phyloP scores from a whole-genome alignment of 2,329 filamentous ascomycete species.

The Botrytis squamosa region DNA sequence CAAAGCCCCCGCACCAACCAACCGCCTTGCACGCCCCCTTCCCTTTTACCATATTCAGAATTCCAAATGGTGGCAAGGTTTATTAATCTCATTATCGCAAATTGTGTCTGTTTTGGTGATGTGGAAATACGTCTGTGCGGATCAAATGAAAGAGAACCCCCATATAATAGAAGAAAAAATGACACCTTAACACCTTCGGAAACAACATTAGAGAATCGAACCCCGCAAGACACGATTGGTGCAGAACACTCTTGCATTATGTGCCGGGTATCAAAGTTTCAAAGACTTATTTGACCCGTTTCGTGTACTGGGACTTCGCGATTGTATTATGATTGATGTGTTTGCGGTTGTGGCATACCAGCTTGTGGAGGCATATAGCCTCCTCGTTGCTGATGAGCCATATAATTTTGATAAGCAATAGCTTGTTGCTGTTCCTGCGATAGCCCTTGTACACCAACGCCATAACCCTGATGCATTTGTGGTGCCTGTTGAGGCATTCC shows the following conservation, averaged over 20 bases:
- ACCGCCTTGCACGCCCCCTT: conserved; percentile 9
- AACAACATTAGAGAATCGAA: conserved; percentile 32
- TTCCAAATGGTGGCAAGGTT: conserved; percentile 17
- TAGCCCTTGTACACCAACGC: conserved; percentile 44
- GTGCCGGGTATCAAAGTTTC: conserved; percentile 57
- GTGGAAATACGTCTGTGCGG: conserved; percentile 13
- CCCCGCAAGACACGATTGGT: conserved; percentile 37
- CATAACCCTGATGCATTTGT: conserved; percentile 64
- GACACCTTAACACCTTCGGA: conserved; percentile 37
- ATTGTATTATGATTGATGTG: conserved; percentile 66
- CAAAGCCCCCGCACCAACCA: conserved; percentile 1
- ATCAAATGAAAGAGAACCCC: conserved; percentile 17
- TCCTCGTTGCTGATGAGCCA: conserved; percentile 68
- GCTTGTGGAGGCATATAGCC: conserved; percentile 78
- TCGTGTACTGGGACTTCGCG: conserved; percentile 33
- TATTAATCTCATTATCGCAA: conserved; percentile 35
- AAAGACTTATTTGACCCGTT: conserved; percentile 37
- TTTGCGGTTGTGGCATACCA: conserved; percentile 78
- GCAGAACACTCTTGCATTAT: conserved; percentile 43
- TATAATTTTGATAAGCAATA: conserved; percentile 79
- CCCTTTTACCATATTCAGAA: conserved; percentile 14
- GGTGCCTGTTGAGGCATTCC: conserved; percentile 62
- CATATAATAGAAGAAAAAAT: conserved; percentile 20
- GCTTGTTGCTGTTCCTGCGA: conserved; percentile 68
- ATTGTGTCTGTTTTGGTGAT: conserved; percentile 25